Evolutionary conservation across 805 yeast genomes (phyloP), one percentile per base, ranked within the genome.

Genomic region (Ogataea degrootiae): DNA sequence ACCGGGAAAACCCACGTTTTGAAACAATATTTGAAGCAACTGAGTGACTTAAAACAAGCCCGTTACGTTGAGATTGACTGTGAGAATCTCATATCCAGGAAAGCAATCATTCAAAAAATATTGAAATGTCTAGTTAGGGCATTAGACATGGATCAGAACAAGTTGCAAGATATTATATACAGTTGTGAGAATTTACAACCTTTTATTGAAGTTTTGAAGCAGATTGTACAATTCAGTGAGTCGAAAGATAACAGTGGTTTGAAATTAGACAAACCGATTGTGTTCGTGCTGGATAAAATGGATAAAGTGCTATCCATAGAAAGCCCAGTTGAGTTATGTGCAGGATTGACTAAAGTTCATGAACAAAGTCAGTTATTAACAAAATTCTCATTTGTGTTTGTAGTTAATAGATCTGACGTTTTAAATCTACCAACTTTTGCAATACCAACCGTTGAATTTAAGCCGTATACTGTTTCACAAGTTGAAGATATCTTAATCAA

Each of bases 1-100:
- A 63, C 74, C 16, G 83, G 83, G 0, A 78, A 78, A 53, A 62
- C 80, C 2, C 63, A 61, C 45, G 66, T 71, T 1, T 60, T 77
- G 5, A 52, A 49, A 1, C 47, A 55, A 16, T 74, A 65, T 48
- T 56, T 76, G 15, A 42, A 63, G 6, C 47, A 53, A 8, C 43
- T 71, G 14, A 34, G 46, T 9, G 15, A 34, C 2, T 34, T 26
- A 5, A 42, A 44, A 15, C 57, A 56, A 2, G 56, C 71, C 5
- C 56, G 58, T 5, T 55, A 58, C 19, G 58, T 72, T 2, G 50
- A 66, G 6, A 55, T 78, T 14, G 61, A 68, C 12, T 76, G 82
- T 55, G 79, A 76, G 44, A 76, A 69, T 50, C 67, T 73, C 43
- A 57, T 77, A 26, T 67, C 75, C 6, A 61, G 63, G 37, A 69